Percentiles rank a stretch among this genome's conserved stretches.
These are phyloP conservation scores for Anthostomella pinea DNA, from an alignment of 2,329 filamentous ascomycete species.

Conservation along the genomic window DNA sequence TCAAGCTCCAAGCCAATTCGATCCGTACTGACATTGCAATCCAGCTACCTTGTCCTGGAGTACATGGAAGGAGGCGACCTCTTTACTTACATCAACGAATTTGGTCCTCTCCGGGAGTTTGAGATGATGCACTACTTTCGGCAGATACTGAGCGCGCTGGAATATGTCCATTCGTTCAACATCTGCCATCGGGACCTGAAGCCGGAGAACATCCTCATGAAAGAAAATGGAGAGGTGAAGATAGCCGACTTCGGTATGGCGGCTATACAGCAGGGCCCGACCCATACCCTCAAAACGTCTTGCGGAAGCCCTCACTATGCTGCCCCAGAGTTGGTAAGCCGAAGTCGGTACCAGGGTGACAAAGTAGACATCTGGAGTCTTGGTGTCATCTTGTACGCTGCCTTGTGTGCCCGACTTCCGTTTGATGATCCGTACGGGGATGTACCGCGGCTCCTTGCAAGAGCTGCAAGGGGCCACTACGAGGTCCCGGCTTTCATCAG, in stretches of 20 bases:
- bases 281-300: slow-evolving; percentile 78
- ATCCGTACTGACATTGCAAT: slow-evolving; percentile 22
- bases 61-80: slow-evolving; percentile 78
- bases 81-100: slow-evolving; percentile 78
- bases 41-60: slow-evolving; percentile 89
- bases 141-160: slow-evolving; percentile 87
- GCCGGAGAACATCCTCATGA: slow-evolving; percentile 92
- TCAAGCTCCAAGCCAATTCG: slow-evolving; percentile 3
- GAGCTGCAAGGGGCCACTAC: slow-evolving; percentile 59
- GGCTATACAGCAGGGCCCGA: slow-evolving; percentile 76
- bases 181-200: slow-evolving; percentile 97
- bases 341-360: slow-evolving; percentile 68
- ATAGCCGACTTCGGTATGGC: slow-evolving; percentile 99
- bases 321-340: slow-evolving; percentile 82
- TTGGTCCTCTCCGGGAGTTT: slow-evolving; percentile 73
- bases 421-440: slow-evolving; percentile 64
- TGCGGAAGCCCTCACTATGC: slow-evolving; percentile 98
- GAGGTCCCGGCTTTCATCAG: slow-evolving; percentile 62
- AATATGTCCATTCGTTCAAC: slow-evolving; percentile 90
- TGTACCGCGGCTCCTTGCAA: slow-evolving; percentile 58
- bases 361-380: slow-evolving; percentile 93
- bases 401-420: slow-evolving; percentile 79
- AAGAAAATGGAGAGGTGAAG: slow-evolving; percentile 74
- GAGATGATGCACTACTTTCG: slow-evolving; percentile 83
- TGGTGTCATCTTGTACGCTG: slow-evolving; percentile 84